These are phyloP conservation scores for Mycena chlorophos DNA, from an alignment of 768 basidiomycete genomes.

Conservation along the genomic window DNA sequence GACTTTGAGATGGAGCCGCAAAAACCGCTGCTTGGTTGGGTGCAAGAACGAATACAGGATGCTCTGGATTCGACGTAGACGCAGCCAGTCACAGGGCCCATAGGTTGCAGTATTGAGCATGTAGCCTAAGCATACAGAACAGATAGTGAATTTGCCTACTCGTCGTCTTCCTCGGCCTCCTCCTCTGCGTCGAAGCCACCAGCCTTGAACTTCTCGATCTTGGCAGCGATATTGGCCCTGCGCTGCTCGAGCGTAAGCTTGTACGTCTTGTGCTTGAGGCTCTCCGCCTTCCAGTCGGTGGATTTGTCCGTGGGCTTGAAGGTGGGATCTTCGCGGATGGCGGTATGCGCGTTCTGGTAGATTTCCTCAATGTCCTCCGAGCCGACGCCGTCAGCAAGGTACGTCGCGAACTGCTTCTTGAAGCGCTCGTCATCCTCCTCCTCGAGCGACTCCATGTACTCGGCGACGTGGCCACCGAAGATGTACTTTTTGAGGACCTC, in stretches of 20 bases:
- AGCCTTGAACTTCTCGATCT: conserved; percentile 88
- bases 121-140: conserved; percentile 7
- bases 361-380: conserved; percentile 98
- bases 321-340: conserved; percentile 91
- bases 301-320: conserved; percentile 90
- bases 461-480: conserved; percentile 94
- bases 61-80: too few relatives aligned
- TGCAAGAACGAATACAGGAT: too few relatives aligned
- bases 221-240: conserved; percentile 75
- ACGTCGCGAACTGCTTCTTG: conserved; percentile 95
- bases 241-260: conserved; percentile 80
- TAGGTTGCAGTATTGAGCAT: conserved; percentile 12
- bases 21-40: conserved; percentile 55
- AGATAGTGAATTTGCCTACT: conserved; percentile 53
- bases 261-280: conserved; percentile 62
- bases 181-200: conserved; percentile 56
- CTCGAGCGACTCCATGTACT: conserved; percentile 99
- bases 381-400: conserved; percentile 93
- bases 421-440: conserved; percentile 99
- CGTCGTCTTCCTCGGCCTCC: conserved; percentile 50
- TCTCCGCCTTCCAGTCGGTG: conserved; percentile 89
- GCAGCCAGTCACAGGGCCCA: conserved; percentile 24
- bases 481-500: conserved; percentile 98
- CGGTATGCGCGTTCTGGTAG: conserved; percentile 88
- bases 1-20: conserved; percentile 38